Percentiles rank a stretch among this genome's conserved stretches.
Conservation (phyloP, 768 basidiomycete genomes). For the Mycena vulgaris region DNA sequence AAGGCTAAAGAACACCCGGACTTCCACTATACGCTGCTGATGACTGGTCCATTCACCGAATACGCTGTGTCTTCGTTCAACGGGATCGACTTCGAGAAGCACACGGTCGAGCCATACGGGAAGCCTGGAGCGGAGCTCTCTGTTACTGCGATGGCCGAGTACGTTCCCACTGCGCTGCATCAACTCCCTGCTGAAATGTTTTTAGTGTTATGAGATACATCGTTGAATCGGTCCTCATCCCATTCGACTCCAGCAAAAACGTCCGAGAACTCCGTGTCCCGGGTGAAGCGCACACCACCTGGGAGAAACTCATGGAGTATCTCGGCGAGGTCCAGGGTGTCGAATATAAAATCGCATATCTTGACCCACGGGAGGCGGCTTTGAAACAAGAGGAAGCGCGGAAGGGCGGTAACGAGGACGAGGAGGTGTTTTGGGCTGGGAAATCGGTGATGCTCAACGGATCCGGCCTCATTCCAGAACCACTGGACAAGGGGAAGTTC, state of each 20-base stretch:
- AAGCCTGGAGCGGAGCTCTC: slow-evolving; percentile 11
- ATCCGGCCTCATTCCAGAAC: slow-evolving; percentile 1
- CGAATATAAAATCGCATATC: slow-evolving; percentile 8
- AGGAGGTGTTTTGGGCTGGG: slow-evolving; percentile 21
- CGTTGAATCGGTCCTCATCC: slow-evolving; percentile 10
- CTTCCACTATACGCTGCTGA: slow-evolving; percentile 16
- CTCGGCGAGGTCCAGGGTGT: slow-evolving; percentile 14
- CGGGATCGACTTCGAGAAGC: slow-evolving; percentile 17
- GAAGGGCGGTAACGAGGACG: slow-evolving; percentile 5
- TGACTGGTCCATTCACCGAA: slow-evolving; percentile 14
- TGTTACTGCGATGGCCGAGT: slow-evolving; percentile 22
- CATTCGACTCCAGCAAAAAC: slow-evolving; percentile 10
- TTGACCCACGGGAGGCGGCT: slow-evolving; percentile 6
- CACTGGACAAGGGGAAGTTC: slow-evolving; percentile 17
- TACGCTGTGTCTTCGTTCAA: slow-evolving; percentile 15
- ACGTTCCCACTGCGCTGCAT: neutral
- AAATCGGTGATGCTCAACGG: slow-evolving; percentile 2
- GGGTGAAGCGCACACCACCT: slow-evolving; percentile 6
- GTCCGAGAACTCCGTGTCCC: slow-evolving; percentile 10
- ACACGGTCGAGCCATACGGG: slow-evolving; percentile 18
- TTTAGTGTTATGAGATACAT: slow-evolving; percentile 14
- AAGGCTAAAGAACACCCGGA: slow-evolving; percentile 5
- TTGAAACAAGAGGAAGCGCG: slow-evolving; percentile 18
- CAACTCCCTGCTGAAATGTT: neutral
- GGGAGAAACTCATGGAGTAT: slow-evolving; percentile 5